Conservation (phyloP, 345 rosid genomes). For the Psidium guajava region DNA sequence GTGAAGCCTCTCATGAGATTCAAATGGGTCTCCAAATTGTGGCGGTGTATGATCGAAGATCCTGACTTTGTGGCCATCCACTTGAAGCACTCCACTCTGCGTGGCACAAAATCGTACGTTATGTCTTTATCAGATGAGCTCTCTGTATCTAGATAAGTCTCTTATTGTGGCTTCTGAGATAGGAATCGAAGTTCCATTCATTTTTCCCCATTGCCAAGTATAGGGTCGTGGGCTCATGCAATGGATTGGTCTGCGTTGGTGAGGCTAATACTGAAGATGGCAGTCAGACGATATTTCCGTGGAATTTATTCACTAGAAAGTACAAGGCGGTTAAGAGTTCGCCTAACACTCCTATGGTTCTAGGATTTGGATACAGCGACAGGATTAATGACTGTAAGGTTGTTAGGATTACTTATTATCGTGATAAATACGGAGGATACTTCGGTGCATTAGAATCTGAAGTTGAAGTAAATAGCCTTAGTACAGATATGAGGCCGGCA, state of each 20-base stretch:
- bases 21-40: neutral
- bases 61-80: neutral
- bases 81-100: neutral
- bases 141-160: neutral
- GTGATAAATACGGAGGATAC: neutral
- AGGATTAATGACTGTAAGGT: neutral
- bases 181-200: neutral
- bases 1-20: neutral
- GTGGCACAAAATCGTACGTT: neutral
- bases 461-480: neutral
- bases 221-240: neutral
- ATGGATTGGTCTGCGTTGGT: neutral
- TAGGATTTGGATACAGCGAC: neutral
- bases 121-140: neutral
- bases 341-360: neutral
- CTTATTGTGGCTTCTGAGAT: neutral
- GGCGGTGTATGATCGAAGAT: neutral
- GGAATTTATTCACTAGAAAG: neutral
- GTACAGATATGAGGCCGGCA: neutral
- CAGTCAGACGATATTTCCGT: neutral
- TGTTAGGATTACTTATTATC: neutral
- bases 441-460: neutral
- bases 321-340: neutral
- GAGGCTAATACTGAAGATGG: neutral
- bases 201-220: neutral